phyloP scores from a whole-genome alignment of 192 early-diverging fungal species.

The Entomortierella beljakovae region DNA sequence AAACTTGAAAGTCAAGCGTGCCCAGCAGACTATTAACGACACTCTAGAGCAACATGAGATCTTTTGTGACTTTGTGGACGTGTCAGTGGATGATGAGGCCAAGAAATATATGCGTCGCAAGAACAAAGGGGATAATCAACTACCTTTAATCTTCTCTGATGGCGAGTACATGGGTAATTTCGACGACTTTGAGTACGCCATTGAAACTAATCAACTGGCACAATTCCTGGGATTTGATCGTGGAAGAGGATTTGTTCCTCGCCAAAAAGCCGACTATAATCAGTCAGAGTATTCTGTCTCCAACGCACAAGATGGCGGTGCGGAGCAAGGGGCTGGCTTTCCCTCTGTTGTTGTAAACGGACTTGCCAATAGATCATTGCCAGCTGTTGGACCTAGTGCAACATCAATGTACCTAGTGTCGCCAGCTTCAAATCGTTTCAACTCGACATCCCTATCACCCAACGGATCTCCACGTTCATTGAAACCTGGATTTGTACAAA shows the following conservation, averaged over 20 bases:
- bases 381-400: neutral
- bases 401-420: constrained; percentile 42
- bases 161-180: constrained; percentile 58
- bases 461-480: constrained; percentile 1
- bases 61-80: constrained; percentile 59
- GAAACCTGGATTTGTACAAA: constrained; percentile 40
- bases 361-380: neutral
- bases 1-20: constrained; percentile 57
- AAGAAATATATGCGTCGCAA: constrained; percentile 55
- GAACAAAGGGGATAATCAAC: constrained; percentile 52
- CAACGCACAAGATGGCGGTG: constrained; percentile 41
- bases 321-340: constrained; percentile 43
- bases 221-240: constrained; percentile 52
- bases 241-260: constrained; percentile 19
- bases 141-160: constrained; percentile 62
- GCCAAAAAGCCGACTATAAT: neutral
- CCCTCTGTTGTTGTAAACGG: constrained; percentile 39
- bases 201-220: constrained; percentile 35
- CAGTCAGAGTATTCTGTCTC: neutral
- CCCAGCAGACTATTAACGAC: constrained; percentile 57
- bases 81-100: constrained; percentile 53
- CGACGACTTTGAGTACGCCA: constrained; percentile 49
- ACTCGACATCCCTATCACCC: constrained; percentile 8
- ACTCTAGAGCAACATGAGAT: constrained; percentile 53
- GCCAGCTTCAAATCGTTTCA: constrained; percentile 33